Evolutionary conservation across 148 eudicot genomes (phyloP), one percentile per base, ranked within the genome.

Genomic region (Chenopodium berlandieri): DNA sequence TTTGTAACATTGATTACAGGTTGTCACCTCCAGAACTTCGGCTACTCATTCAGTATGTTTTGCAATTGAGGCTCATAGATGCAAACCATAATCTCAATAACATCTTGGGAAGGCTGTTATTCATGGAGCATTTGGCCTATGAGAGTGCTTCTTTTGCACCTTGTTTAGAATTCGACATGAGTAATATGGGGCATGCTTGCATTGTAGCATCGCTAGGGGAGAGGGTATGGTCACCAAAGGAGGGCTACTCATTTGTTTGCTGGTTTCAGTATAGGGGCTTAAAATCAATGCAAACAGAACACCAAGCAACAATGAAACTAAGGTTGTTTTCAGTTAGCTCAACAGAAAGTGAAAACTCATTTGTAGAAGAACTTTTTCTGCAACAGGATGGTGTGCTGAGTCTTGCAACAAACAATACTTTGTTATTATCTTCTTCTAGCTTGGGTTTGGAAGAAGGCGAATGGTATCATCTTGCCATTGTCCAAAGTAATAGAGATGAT

Each of bases 391-490:
- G 98, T 17, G 78, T 85, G 80, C 83, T 94, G 64, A 93, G 90
- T 79, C 89, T 94, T 80, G 90, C 92, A 74, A 93, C 92, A 65
- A 91, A 97, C 87, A 89, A 86, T 82, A 87, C 85, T 65, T 85
- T 86, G 52, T 87, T 89, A 72, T 79, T 90, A 82, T 90, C 98
- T 46, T 94, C 88, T 84, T 81, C 91, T 48, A 90, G 91, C 54
- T 76, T 91, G 79, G 97, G 91, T 54, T 78, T 94, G 84, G 95
- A 93, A 71, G 98, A 91, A 89, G 94, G 91, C 52, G 83, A 88
- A 82, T 94, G 98, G 98, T 91, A 94, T 84, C 98, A 94, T 84
- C 97, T 94, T 79, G 93, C 95, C 77, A 89, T 94, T 76, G 92
- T 93, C 76, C 95, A 90, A 54, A 90, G 89, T 87, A 92, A 92